Evolutionary conservation across 345 rosid genomes (phyloP).

Genomic region (Lepidium aucheri): DNA sequence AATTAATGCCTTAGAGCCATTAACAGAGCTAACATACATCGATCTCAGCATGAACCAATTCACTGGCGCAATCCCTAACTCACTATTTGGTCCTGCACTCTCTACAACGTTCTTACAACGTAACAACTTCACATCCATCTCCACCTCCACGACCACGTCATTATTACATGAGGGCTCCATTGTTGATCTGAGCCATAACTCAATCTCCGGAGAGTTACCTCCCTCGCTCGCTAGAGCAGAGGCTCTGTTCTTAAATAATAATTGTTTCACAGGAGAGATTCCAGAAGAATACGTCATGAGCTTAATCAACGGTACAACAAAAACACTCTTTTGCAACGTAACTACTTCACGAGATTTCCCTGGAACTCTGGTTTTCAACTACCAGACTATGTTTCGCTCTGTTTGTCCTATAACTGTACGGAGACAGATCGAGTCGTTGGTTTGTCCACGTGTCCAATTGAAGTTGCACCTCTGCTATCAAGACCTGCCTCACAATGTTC

Average conservation of each 20-base stretch:
- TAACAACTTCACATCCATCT: constrained; percentile 56
- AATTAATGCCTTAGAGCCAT: constrained; percentile 38
- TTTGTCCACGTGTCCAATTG: constrained; percentile 45
- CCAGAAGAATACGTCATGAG: constrained; percentile 54
- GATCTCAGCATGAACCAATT: constrained; percentile 76
- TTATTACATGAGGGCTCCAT: constrained; percentile 36
- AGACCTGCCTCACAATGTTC: constrained; percentile 61
- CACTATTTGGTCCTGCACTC: constrained; percentile 44
- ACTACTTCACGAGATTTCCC: constrained; percentile 55
- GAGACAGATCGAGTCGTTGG: constrained; percentile 42
- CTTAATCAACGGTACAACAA: constrained; percentile 38
- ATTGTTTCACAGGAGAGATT: constrained; percentile 52
- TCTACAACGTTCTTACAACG: constrained; percentile 65
- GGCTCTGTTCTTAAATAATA: constrained; percentile 58
- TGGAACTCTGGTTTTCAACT: constrained; percentile 31
- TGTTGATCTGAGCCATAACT: constrained; percentile 74
- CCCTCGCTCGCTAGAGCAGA: constrained; percentile 50
- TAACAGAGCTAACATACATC: constrained; percentile 50
- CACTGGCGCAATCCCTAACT: constrained; percentile 58
- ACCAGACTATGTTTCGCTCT: constrained; percentile 53
- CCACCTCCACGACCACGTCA: not conserved
- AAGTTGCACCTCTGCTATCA: constrained; percentile 40
- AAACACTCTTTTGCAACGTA: constrained; percentile 70
- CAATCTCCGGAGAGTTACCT: constrained; percentile 47
- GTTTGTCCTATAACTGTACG: constrained; percentile 84